Base-by-base conservation (phyloP, 2,329 filamentous ascomycete genomes). In the Fusarium praegraminearum region DNA sequence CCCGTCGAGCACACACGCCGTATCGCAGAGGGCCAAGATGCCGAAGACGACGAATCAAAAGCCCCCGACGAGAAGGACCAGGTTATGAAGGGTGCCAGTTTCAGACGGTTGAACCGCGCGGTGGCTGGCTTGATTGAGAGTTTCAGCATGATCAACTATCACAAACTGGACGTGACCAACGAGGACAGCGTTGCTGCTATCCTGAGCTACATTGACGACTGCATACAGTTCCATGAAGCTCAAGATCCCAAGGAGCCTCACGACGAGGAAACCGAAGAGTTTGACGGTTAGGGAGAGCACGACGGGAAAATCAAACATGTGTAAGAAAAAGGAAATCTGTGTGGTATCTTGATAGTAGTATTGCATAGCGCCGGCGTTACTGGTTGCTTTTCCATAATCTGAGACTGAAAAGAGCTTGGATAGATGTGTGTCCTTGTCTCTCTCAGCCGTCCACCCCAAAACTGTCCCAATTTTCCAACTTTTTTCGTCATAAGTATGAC, bases 81-180 rank as follows among this genome's bases (percentile, higher is more conserved):
- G 53, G 78, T 97, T 62, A 92, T 97, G 91, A 90, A 87, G 53
- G 94, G 95, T 5, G 86, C 88, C 1, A 92, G 92, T 20, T 98
- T 97, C 80, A 88, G 92, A 65, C 87, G 89, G 73, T 83, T 98
- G 71, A 98, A 98, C 78, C 88, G 89, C 65, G 95, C 95, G 0
- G 95, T 99, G 7, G 96, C 93, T 1, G 89, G 92, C 55, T 83
- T 99, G 70, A 97, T 99, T 71, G 96, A 98, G 79, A 96, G 93
- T 80, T 99, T 98, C 82, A 97, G 94, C 82, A 97, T 99, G 93
- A 93, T 99, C 15, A 97, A 93, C 49, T 99, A 97, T 78, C 84
- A 98, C 60, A 93, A 94, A 82, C 84, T 98, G 45, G 93, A 98
- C 76, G 91, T 91, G 30, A 92, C 96, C 71, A 90, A 97, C 75